Evolutionary conservation across 371 early-diverging fungal genomes (phyloP).

Genomic region (Mucor ambiguus): DNA sequence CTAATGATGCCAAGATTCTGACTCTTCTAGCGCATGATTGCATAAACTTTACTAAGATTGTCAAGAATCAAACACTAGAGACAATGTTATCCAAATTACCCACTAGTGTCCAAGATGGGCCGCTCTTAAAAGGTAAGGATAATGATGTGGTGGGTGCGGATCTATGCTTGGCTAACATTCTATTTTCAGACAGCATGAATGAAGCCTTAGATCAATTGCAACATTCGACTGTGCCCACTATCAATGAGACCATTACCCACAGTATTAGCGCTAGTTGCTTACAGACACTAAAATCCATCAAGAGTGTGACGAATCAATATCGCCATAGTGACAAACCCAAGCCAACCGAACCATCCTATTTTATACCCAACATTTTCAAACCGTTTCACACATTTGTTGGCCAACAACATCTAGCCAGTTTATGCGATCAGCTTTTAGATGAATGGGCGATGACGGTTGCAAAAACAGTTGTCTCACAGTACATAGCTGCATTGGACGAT

Average conservation of each 20-base stretch:
- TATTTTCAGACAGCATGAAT: slow-evolving; percentile 36
- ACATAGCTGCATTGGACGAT: slow-evolving; percentile 29
- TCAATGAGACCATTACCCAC: slow-evolving; percentile 48
- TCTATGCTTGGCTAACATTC: not conserved
- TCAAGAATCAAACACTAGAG: slow-evolving; percentile 13
- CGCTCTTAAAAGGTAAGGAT: slow-evolving; percentile 37
- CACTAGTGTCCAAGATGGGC: slow-evolving; percentile 33
- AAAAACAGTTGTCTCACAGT: slow-evolving; percentile 38
- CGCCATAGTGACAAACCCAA: slow-evolving; percentile 49
- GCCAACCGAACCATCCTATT: slow-evolving; percentile 65
- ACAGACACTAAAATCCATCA: slow-evolving; percentile 50
- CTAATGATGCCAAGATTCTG: not conserved
- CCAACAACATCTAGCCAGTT: slow-evolving; percentile 34
- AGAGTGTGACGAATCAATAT: slow-evolving; percentile 55
- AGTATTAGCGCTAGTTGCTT: slow-evolving; percentile 57
- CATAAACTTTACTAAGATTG: slow-evolving; percentile 2
- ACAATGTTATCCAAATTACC: slow-evolving; percentile 44
- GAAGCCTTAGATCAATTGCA: slow-evolving; percentile 24
- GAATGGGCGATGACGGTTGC: slow-evolving; percentile 38
- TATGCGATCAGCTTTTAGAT: slow-evolving; percentile 13
- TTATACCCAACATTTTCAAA: slow-evolving; percentile 59
- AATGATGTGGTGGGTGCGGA: not conserved
- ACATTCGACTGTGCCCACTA: slow-evolving; percentile 36
- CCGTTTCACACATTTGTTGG: slow-evolving; percentile 55
- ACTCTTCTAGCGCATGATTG: slow-evolving; percentile 3